Conservation (phyloP, 208 protist species). For the Crithidia expoeki region DNA sequence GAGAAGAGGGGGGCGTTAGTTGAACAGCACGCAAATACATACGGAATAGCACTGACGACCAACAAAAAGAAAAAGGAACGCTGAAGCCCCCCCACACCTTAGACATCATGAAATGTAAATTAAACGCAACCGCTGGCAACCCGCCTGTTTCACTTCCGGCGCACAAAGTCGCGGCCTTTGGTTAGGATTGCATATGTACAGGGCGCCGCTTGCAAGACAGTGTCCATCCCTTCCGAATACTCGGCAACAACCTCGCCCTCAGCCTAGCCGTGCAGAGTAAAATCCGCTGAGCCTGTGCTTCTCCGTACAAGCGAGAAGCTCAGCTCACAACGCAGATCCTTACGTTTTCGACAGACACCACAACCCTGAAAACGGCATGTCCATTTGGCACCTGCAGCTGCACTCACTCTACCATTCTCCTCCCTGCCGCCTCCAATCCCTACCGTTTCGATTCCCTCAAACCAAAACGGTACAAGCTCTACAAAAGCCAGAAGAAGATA, state of each 20-base stretch:
- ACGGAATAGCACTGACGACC: background rate
- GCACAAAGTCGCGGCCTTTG: background rate
- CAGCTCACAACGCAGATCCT: too few relatives aligned
- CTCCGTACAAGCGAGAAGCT: too few relatives aligned
- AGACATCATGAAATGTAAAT: background rate
- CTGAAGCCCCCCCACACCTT: background rate
- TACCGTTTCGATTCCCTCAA: conserved; percentile 16
- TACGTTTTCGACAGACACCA: too few relatives aligned
- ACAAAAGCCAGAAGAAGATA: conserved; percentile 14
- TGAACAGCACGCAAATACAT: background rate
- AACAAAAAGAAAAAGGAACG: background rate
- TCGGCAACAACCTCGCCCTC: too few relatives aligned
- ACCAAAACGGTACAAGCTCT: background rate
- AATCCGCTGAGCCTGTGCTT: background rate
- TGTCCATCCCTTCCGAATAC: background rate
- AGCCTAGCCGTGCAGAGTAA: background rate
- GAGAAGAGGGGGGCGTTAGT: too few relatives aligned
- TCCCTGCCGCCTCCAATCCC: too few relatives aligned
- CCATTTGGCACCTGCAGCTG: too few relatives aligned
- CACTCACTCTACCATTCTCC: too few relatives aligned
- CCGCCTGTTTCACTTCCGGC: background rate
- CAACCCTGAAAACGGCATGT: too few relatives aligned
- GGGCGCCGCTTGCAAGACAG: background rate
- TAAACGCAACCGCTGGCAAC: background rate
- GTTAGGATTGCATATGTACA: too few relatives aligned